Evolutionary conservation across 805 yeast species (phyloP), one percentile per base, ranked within the genome.

Genomic region (Schizosaccharomyces cryophilus): DNA sequence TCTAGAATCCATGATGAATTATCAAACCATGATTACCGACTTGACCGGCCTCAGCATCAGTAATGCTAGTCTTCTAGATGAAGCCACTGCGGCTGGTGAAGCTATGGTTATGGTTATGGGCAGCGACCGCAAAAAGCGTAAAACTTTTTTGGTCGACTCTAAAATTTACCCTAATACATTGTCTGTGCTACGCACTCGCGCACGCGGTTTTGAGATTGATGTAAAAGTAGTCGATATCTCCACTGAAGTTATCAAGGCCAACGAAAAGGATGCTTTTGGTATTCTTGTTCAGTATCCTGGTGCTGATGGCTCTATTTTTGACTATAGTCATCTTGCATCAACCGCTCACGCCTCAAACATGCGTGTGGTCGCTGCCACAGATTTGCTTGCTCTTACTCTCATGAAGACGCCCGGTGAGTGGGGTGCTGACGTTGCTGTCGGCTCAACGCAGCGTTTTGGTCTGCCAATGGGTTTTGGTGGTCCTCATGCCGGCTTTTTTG

Each of bases 381-480:
- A 93, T 71, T 75, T 90, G 64, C 75, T 93, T 71, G 96, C 97
- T 1, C 77, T 93, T 66, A 87, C 96, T 0, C 70, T 93, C 54
- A 73, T 90, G 63, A 81, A 83, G 66, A 85, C 96, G 19, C 98
- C 98, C 2, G 75, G 84, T 21, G 77, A 79, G 51, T 86, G 85
- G 67, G 88, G 87, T 61, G 97, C 97, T 54, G 98, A 93, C 70
- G 84, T 93, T 60, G 96, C 84, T 1, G 75, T 93, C 56, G 98
- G 98, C 59, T 81, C 88, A 7, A 79, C 96, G 4, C 98, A 93
- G 76, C 78, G 98, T 71, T 87, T 93, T 67, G 98, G 98, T 68
- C 96, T 90, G 48, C 97, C 98, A 61, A 80, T 90, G 75, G 98
- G 97, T 5, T 93, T 82, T 70, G 98, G 98, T 68, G 98, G 98